Evolutionary conservation across 2,329 filamentous ascomycete species (phyloP).

Genomic region (Aspergillus brunneoviolaceus): DNA sequence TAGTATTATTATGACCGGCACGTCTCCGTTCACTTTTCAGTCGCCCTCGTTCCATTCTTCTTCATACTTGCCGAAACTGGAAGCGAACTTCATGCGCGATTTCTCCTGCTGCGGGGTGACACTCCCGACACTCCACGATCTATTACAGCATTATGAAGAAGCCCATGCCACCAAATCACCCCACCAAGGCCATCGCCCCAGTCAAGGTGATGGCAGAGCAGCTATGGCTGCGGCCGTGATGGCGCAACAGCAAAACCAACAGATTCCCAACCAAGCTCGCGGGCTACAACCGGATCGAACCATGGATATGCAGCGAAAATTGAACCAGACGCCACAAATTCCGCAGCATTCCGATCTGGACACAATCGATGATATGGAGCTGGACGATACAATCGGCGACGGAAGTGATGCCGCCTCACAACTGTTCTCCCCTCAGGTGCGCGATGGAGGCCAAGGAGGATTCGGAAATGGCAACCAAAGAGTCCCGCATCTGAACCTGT

Average conservation of each 20-base stretch:
- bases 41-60: slow-evolving; percentile 97
- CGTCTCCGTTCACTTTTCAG: slow-evolving; percentile 85
- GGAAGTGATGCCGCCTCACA: slow-evolving; percentile 37
- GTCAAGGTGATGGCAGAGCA: slow-evolving; percentile 53
- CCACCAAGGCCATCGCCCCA: slow-evolving; percentile 49
- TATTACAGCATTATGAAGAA: slow-evolving; percentile 96
- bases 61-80: slow-evolving; percentile 92
- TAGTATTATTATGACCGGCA: slow-evolving; percentile 93
- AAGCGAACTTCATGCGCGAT: slow-evolving; percentile 96
- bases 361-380: slow-evolving; percentile 89
- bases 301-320: slow-evolving; percentile 39
- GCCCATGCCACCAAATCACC: slow-evolving; percentile 73
- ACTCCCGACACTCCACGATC: slow-evolving; percentile 86
- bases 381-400: slow-evolving; percentile 75
- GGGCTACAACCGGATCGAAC: slow-evolving; percentile 36
- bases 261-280: slow-evolving; percentile 37
- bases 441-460: slow-evolving; percentile 65
- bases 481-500: slow-evolving; percentile 74
- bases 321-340: slow-evolving; percentile 33
- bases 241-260: slow-evolving; percentile 52
- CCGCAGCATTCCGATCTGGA: slow-evolving; percentile 65
- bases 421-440: slow-evolving; percentile 60
- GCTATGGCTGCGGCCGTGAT: slow-evolving; percentile 48
- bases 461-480: slow-evolving; percentile 56
- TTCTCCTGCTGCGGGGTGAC: slow-evolving; percentile 93